Conservation (phyloP, 768 basidiomycete species). For the Exidia glandulosa region DNA sequence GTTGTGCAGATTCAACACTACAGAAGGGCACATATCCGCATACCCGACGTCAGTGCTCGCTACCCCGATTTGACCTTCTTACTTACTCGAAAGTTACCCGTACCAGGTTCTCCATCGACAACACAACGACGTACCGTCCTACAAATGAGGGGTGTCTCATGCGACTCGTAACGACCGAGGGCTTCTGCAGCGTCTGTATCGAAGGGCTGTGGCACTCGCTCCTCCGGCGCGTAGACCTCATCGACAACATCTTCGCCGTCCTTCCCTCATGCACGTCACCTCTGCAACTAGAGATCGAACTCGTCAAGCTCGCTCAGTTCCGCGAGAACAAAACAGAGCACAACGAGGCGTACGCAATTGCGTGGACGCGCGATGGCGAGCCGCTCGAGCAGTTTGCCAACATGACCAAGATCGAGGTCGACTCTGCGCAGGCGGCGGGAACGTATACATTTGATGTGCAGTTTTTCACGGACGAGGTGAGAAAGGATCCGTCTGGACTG, state of each 20-base stretch:
- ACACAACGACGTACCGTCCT: slow-evolving; percentile 63
- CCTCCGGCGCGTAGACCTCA: slow-evolving; percentile 44
- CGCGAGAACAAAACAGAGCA: slow-evolving; percentile 20
- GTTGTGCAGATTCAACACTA: slow-evolving; percentile 42
- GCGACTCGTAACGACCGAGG: slow-evolving; percentile 57
- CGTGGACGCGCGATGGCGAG: slow-evolving; percentile 41
- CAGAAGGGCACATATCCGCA: slow-evolving; percentile 47
- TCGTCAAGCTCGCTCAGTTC: slow-evolving; percentile 55
- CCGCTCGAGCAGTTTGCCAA: slow-evolving; percentile 37
- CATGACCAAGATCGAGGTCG: slow-evolving; percentile 35
- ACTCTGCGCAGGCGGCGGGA: slow-evolving; percentile 21
- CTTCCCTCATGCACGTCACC: slow-evolving; percentile 25
- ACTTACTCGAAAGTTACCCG: neutral
- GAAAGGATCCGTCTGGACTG: slow-evolving; percentile 31
- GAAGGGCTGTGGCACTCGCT: slow-evolving; percentile 68
- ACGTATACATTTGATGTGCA: slow-evolving; percentile 35
- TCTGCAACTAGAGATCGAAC: slow-evolving; percentile 31
- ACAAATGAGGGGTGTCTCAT: slow-evolving; percentile 78
- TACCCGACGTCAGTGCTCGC: slow-evolving; percentile 55
- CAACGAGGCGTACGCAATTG: slow-evolving; percentile 43
- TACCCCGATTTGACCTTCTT: neutral
- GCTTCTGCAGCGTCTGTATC: slow-evolving; percentile 64
- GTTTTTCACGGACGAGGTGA: slow-evolving; percentile 48
- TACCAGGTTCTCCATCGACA: slow-evolving; percentile 48
- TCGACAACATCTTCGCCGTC: slow-evolving; percentile 34